Evolutionary conservation across 2,329 filamentous ascomycete genomes (phyloP), one percentile per base, ranked within the genome.

Genomic region (Arthrobotrys megalospora): DNA sequence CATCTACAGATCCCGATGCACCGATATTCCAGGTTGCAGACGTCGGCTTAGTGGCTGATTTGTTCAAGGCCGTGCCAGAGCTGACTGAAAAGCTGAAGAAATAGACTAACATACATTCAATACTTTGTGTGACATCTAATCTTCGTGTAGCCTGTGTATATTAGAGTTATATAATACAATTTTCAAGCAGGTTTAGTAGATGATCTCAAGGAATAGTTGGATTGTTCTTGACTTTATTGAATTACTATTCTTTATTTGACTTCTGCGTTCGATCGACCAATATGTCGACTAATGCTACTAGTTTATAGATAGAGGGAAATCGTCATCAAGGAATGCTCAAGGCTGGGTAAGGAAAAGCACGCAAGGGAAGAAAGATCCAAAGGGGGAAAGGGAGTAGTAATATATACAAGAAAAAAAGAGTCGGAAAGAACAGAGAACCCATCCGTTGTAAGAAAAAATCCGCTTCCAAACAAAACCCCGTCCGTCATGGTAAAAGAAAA

Each of bases 1-100:
- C 1, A 21, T 11, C 12, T 55, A 48, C 64, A 81, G 96, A 99
- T 83, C 87, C 91, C 3, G 96, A 99, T 85, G 96, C 96, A 72
- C 96, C 96, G 34, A 99, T 99, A 82, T 99, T 99, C 88, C 96
- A 99, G 86, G 90, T 99, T 76, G 96, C 96, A 3, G 96, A 99
- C 85, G 94, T 98, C 67, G 96, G 96, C 11, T 87, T 99, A 65
- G 95, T 99, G 4, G 95, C 94, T 47, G 96, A 99, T 86, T 86
- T 99, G 82, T 98, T 98, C 71, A 65, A 73, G 28, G 80, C 79
- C 84, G 93, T 97, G 2, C 96, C 96, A 0, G 94, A 98, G 87
- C 87, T 99, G 85, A 98, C 94, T 0, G 92, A 97, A 86, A 98
- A 98, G 89, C 84, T 99, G 80, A 96, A 95, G 87, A 88, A 79